Conservation (phyloP, 306 rosid species). For the Styphnolobium japonicum region DNA sequence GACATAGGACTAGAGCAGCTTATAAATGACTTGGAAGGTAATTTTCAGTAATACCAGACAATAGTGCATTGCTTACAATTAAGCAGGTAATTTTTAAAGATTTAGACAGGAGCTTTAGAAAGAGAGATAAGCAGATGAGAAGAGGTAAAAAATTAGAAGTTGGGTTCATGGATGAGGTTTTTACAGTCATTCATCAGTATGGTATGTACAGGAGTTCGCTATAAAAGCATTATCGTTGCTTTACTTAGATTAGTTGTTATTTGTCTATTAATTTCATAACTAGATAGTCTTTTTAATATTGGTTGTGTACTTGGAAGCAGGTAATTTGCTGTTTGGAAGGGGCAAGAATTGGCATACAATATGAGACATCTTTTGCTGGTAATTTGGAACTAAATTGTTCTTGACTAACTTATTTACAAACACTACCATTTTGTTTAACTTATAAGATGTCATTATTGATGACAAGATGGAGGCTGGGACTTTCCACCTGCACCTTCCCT, state of each 20-base stretch:
- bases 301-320: conserved; percentile 46
- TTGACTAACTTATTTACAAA: not conserved
- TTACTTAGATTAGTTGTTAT: not conserved
- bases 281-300: conserved; percentile 1
- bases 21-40: not conserved
- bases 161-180: not conserved
- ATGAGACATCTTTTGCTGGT: conserved; percentile 95
- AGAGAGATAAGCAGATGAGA: not conserved
- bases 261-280: not conserved
- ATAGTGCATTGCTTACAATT: not conserved
- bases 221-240: not conserved
- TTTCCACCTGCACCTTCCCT: not conserved
- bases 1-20: not conserved
- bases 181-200: not conserved
- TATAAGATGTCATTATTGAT: conserved; percentile 4
- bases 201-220: not conserved
- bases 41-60: not conserved
- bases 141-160: not conserved
- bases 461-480: conserved; percentile 28
- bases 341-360: conserved; percentile 85
- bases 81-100: not conserved
- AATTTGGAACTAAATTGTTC: conserved; percentile 29
- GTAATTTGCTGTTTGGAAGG: conserved; percentile 92
- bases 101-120: conserved; percentile 10
- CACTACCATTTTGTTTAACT: conserved; percentile 13